These are phyloP conservation scores for Aphanomyces cochlioides DNA, from an alignment of 352 stramenopile species.

Conservation along the genomic window DNA sequence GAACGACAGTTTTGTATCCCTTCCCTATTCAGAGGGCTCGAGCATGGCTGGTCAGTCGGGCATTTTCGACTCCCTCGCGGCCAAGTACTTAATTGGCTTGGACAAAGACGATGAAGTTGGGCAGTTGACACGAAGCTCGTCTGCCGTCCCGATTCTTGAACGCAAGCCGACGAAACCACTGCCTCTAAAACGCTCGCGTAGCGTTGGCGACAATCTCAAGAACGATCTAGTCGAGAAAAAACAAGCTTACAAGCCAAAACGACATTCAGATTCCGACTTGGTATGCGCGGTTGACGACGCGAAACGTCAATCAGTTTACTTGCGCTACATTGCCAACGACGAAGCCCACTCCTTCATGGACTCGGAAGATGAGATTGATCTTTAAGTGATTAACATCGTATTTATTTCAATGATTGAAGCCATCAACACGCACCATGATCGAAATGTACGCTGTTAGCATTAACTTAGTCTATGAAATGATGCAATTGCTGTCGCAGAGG, in stretches of 20 bases:
- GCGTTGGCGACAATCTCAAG: background rate
- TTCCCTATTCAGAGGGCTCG: background rate
- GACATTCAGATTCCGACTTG: slow-evolving; percentile 6
- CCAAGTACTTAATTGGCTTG: slow-evolving; percentile 20
- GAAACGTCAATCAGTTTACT: slow-evolving; percentile 4
- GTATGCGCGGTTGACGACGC: background rate
- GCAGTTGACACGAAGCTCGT: background rate
- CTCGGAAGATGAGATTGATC: slow-evolving; percentile 28
- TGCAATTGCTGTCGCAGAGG: background rate
- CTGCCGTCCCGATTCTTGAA: background rate
- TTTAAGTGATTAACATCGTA: slow-evolving; percentile 11
- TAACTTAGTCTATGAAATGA: background rate
- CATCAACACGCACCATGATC: too few relatives aligned
- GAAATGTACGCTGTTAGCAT: background rate
- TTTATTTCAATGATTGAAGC: background rate
- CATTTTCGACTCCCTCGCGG: slow-evolving; percentile 24
- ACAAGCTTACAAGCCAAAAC: slow-evolving; percentile 5
- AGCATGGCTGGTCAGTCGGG: background rate
- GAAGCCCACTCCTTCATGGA: background rate
- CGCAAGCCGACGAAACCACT: background rate
- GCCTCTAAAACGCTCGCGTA: background rate
- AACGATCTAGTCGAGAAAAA: background rate
- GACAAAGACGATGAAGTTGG: background rate
- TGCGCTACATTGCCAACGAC: slow-evolving; percentile 22
- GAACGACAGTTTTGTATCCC: slow-evolving; percentile 4